Base-by-base conservation (phyloP, 345 rosid species). In the Sisymbrium altissimum region DNA sequence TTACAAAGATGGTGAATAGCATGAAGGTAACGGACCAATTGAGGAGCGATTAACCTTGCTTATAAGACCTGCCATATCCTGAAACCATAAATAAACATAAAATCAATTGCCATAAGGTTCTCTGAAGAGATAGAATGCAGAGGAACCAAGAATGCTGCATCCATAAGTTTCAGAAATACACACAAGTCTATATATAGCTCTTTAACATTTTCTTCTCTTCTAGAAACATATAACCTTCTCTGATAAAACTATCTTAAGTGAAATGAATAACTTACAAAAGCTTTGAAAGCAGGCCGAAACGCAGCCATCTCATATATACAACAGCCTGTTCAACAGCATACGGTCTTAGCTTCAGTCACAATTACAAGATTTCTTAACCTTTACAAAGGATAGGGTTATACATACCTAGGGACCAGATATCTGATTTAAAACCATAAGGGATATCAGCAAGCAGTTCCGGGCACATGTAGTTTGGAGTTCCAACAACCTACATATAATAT, bases 301-400 rank as follows among this genome's bases (percentile, higher is more conserved):
- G 99, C 99, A 81, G 97, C 96, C 96, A 95, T 92, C 91, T 95
- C 99, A 79, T 95, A 95, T 83, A 95, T 76, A 56, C 97, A 95
- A 83, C 99, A 95, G 17, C 99, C 99, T 95, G 90, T 68, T 79
- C 70, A 83, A 80, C 54, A 80, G 61, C 6, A 49, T 71, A 65
- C 23, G 63, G 30, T 60, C 65, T 86, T 62, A 75, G 83, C 32
- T 60, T 59, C 6, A 49, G 29, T 63, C 15, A 18, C 36, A 65
- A 64, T 9, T 52, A 43, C 70, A 67, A 65, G 40, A 64, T 15
- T n/a, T 3, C 2, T 71, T 17, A 68, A 40, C n/a, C 12, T 3
- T 9, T 32, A 53, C 2, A 36, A 6, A 44, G 35, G 48, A 40
- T 44, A 35, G 13, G 32, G 49, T 36, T 30, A 13, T 52, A 52